Evolutionary conservation across 2,329 filamentous ascomycete genomes (phyloP).

Genomic region (Phyllosticta citribraziliensis): DNA sequence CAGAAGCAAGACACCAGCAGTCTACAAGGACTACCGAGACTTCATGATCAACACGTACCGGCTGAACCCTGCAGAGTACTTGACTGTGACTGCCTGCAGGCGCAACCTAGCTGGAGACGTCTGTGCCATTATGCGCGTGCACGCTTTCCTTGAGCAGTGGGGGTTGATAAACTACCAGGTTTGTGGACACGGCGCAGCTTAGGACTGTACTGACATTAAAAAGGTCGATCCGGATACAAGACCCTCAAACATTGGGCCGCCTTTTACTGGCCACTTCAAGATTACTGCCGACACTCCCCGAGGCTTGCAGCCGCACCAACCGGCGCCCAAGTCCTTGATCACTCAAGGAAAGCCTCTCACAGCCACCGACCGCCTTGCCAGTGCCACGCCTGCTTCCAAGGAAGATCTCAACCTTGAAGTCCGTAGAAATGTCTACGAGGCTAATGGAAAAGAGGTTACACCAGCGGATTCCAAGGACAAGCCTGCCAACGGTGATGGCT

Average conservation of each 20-base stretch:
- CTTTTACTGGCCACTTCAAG: slow-evolving; percentile 95
- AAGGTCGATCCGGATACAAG: slow-evolving; percentile 94
- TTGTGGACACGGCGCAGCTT: slow-evolving; percentile 17
- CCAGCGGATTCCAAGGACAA: slow-evolving; percentile 59
- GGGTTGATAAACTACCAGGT: slow-evolving; percentile 98
- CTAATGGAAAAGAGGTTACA: slow-evolving; percentile 74
- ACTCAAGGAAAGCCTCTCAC: slow-evolving; percentile 51
- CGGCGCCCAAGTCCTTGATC: slow-evolving; percentile 60
- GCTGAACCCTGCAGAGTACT: slow-evolving; percentile 87
- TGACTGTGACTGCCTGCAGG: slow-evolving; percentile 92
- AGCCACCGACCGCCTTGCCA: slow-evolving; percentile 63
- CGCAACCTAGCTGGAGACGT: slow-evolving; percentile 94
- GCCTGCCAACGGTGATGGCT: slow-evolving; percentile 49
- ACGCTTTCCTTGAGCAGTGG: slow-evolving; percentile 97
- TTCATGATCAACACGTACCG: slow-evolving; percentile 99
- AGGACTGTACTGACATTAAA: slow-evolving; percentile 14
- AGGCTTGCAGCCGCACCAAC: slow-evolving; percentile 90
- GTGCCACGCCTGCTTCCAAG: slow-evolving; percentile 57
- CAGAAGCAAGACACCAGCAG: slow-evolving; percentile 90
- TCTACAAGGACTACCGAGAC: slow-evolving; percentile 98
- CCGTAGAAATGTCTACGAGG: slow-evolving; percentile 90
- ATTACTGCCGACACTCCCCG: slow-evolving; percentile 92
- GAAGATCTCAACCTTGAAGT: slow-evolving; percentile 84
- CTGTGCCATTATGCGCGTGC: slow-evolving; percentile 97
- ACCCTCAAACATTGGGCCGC: slow-evolving; percentile 89